Evolutionary conservation across 495 filamentous ascomycete species (phyloP).

Genomic region (Hypoxylon lienhwacheense): DNA sequence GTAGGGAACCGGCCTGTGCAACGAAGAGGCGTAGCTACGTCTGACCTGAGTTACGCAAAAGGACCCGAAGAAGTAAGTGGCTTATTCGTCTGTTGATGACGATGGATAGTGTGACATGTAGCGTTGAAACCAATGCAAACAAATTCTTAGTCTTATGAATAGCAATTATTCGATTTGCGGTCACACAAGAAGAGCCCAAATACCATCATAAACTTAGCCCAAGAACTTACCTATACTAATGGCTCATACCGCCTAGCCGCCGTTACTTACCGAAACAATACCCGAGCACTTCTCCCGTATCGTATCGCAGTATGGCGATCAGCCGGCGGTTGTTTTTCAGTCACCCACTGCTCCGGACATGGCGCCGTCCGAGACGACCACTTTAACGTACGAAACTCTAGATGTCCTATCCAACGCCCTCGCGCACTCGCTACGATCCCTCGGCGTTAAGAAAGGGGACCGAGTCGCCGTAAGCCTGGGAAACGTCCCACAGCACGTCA

Average conservation of each 20-base stretch:
- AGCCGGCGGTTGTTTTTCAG: slow-evolving; percentile 58
- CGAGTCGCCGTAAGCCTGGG: slow-evolving; percentile 84
- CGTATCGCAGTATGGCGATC: slow-evolving; percentile 72
- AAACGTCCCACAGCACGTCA: slow-evolving; percentile 80
- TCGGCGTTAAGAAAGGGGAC: slow-evolving; percentile 82
- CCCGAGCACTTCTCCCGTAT: slow-evolving; percentile 78
- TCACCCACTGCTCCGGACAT: slow-evolving; percentile 35
- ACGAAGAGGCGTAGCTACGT: slow-evolving; percentile 20
- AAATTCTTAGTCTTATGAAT: too few species aligned
- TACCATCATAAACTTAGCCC: background rate
- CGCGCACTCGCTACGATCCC: slow-evolving; percentile 68
- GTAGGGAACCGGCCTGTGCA: slow-evolving; percentile 4
- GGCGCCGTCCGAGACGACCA: slow-evolving; percentile 40
- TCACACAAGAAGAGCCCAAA: background rate
- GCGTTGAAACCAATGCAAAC: too few species aligned
- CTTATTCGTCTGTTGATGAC: background rate
- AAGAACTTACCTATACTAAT: background rate
- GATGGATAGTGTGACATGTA: background rate
- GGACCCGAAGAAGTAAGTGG: slow-evolving; percentile 38
- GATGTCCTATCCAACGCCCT: slow-evolving; percentile 76
- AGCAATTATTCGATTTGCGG: too few species aligned
- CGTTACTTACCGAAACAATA: slow-evolving; percentile 73
- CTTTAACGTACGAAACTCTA: slow-evolving; percentile 71
- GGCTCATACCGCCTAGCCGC: slow-evolving; percentile 58
- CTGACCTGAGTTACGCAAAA: slow-evolving; percentile 34